Conservation (phyloP, 2,329 filamentous ascomycete species). For the Calonectria honghensis region DNA sequence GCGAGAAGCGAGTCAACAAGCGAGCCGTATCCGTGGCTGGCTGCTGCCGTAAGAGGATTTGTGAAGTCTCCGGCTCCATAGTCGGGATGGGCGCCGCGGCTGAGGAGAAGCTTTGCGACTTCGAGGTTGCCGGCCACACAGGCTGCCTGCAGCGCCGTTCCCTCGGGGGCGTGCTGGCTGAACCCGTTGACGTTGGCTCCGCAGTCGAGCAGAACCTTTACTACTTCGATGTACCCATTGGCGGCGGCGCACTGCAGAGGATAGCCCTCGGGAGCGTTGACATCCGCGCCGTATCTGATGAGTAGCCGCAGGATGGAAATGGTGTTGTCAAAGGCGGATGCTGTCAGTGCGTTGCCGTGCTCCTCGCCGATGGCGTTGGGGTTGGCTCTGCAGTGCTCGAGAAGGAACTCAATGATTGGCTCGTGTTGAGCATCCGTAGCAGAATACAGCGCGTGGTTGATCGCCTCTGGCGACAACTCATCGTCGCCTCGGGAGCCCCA, state of each 20-base stretch:
- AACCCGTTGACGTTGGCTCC: constrained; percentile 30
- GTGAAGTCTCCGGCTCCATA: constrained; percentile 24
- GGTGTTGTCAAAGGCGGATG: constrained; percentile 33
- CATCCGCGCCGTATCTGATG: constrained; percentile 21
- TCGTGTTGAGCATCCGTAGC: constrained; percentile 35
- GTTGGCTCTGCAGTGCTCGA: constrained; percentile 20
- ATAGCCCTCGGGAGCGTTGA: constrained; percentile 33
- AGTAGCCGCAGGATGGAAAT: constrained; percentile 18
- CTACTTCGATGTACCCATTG: constrained; percentile 35
- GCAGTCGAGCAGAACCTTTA: constrained; percentile 15
- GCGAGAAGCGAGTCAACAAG: constrained; percentile 29
- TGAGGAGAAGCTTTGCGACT: constrained; percentile 11
- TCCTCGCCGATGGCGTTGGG: constrained; percentile 29
- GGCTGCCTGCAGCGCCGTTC: constrained; percentile 32
- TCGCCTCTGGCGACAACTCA: constrained; percentile 3
- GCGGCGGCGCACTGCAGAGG: constrained; percentile 31
- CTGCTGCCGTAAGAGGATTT: constrained; percentile 28
- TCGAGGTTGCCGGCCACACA: constrained; percentile 28
- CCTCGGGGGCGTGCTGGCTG: neutral
- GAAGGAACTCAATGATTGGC: constrained; percentile 28
- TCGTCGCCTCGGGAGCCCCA: constrained; percentile 31
- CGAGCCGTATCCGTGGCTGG: constrained; percentile 24
- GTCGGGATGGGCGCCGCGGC: constrained; percentile 27
- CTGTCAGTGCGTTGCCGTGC: constrained; percentile 39
- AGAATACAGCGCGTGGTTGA: constrained; percentile 30